These are phyloP conservation scores for Colletotrichum australisinense DNA, from an alignment of 2,329 filamentous ascomycete genomes.

Conservation along the genomic window DNA sequence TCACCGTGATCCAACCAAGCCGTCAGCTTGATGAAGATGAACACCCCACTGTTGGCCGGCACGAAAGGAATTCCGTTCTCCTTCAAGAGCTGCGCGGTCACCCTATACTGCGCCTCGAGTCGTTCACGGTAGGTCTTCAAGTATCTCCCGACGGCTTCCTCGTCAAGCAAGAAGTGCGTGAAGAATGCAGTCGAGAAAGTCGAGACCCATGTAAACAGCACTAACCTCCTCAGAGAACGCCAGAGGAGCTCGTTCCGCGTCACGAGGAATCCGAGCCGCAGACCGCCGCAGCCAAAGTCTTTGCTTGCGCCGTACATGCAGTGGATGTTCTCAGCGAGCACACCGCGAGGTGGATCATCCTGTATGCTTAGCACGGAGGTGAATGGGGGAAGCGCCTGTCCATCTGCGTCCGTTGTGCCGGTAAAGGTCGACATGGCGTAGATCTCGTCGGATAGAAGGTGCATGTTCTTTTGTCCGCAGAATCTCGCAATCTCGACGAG, in stretches of 20 bases:
- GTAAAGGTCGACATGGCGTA: constrained; percentile 18
- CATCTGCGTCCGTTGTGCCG: background rate
- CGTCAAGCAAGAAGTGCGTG: background rate
- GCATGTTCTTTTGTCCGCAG: constrained; percentile 9
- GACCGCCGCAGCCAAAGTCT: constrained; percentile 18
- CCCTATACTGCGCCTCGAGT: background rate
- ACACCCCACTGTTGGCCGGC: background rate
- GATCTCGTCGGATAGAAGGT: constrained; percentile 16
- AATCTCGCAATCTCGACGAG: background rate
- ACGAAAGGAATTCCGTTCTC: background rate
- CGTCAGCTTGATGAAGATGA: constrained; percentile 13
- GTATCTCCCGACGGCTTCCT: background rate
- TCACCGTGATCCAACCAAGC: constrained; percentile 3
- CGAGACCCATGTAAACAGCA: constrained; percentile 2
- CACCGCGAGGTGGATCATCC: background rate
- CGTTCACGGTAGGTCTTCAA: constrained; percentile 4
- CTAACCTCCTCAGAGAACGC: background rate
- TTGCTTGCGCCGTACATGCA: constrained; percentile 22
- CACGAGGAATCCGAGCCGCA: constrained; percentile 16
- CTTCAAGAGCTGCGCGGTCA: background rate
- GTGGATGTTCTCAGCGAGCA: constrained; percentile 12
- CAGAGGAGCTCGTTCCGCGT: background rate
- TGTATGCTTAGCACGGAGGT: constrained; percentile 24
- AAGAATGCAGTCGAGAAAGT: background rate
- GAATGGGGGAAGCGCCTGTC: background rate